phyloP scores from a whole-genome alignment of 2,329 filamentous ascomycete genomes.

The Trichocomaceae sp. region DNA sequence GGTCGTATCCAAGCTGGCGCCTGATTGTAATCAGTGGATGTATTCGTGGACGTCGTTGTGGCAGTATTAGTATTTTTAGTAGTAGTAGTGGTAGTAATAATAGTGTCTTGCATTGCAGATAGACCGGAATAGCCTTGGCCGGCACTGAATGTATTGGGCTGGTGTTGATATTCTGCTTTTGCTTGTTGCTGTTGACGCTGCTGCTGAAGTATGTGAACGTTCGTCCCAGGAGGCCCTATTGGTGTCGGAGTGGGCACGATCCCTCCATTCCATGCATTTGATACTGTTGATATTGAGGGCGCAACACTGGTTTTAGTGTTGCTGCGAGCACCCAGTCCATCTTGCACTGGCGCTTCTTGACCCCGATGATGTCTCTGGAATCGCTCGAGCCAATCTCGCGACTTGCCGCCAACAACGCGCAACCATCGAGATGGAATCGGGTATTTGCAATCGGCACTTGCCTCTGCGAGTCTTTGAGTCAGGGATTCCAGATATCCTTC shows the following conservation, averaged over 20 bases:
- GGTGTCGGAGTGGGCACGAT: conserved; percentile 7
- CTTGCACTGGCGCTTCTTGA: conserved; percentile 8
- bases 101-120: background rate
- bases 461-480: conserved; percentile 26
- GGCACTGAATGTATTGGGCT: background rate
- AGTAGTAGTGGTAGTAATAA: background rate
- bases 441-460: conserved; percentile 28
- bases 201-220: background rate
- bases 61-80: background rate
- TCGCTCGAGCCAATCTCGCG: conserved; percentile 28
- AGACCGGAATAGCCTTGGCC: background rate
- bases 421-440: conserved; percentile 30
- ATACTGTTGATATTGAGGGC: conserved; percentile 4
- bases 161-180: background rate
- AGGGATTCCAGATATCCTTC: conserved; percentile 28
- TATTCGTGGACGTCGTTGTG: background rate
- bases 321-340: background rate
- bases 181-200: background rate
- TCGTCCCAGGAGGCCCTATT: background rate
- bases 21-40: conserved; percentile 6
- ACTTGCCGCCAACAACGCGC: conserved; percentile 26
- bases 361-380: conserved; percentile 22
- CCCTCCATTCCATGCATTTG: conserved; percentile 10
- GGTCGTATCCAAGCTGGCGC: background rate
- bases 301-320: background rate